Conservation (phyloP, 2,329 filamentous ascomycete genomes). For the Venturia oleaginea region DNA sequence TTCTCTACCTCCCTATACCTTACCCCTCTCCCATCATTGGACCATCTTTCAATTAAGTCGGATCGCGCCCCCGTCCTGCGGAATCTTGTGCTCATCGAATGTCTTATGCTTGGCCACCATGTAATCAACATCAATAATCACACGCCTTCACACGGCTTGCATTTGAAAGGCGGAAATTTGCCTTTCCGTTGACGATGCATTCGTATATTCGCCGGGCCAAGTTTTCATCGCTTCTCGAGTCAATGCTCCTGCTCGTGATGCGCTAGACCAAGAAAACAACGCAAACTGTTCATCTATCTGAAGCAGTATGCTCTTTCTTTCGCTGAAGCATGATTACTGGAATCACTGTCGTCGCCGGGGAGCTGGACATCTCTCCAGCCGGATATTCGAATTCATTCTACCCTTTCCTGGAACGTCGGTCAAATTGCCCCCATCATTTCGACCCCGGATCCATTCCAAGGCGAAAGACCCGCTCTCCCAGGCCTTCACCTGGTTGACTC, state of each 20-base stretch:
- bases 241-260: background rate
- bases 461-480: background rate
- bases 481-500: background rate
- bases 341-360: too few species aligned
- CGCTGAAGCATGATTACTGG: too few species aligned
- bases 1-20: too few species aligned
- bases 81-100: too few species aligned
- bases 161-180: conserved; percentile 2
- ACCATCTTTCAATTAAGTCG: too few species aligned
- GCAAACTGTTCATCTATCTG: background rate
- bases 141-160: background rate
- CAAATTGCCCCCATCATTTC: too few species aligned
- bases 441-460: background rate
- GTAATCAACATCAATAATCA: too few species aligned
- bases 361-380: too few species aligned
- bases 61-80: too few species aligned
- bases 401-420: too few species aligned
- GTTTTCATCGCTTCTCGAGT: background rate
- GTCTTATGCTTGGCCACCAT: background rate
- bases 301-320: too few species aligned
- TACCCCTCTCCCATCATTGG: too few species aligned
- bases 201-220: background rate
- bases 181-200: background rate
- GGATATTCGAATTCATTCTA: background rate
- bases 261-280: background rate